Evolutionary conservation across 331 rosid species (phyloP), one percentile per base, ranked within the genome.

Genomic region (Saraca asoca): DNA sequence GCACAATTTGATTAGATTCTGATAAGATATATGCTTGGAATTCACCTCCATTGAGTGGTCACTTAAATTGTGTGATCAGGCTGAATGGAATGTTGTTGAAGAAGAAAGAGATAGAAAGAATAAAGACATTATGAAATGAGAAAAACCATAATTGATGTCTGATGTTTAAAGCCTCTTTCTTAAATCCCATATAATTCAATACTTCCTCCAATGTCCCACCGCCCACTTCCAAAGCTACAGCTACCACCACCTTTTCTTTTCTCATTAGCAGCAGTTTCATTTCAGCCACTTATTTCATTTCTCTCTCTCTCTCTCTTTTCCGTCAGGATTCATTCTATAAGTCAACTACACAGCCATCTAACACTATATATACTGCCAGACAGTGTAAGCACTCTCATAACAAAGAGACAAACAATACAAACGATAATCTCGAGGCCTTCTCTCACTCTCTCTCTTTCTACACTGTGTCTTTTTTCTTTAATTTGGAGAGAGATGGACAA

Each of bases 401-500:
- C 58, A 55, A 2, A 76, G 16, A 51, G 42, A 74, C 72, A 79
- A 58, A 49, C 57, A 31, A 71, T 59, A 54, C 5, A 53, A 52
- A 61, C 71, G 9, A n/a, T 72, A 64, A 50, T 62, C 65, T 72
- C 58, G 0, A 52, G 35, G 43, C 12, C 19, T 12, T 56, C 38
- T 54, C 17, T 57, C 66, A 29, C 58, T 54, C 34, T 18, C 31
- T 24, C 31, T 24, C 31, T 24, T 24, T 24, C 31, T 39, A 39
- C 11, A 7, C 37, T 11, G 7, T n/a, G 2, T n/a, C 7, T 16
- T 2, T 7, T 12, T 3, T 20, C 57, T 42, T 50, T 24, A 10
- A 10, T 43, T 43, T 70, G 20, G 16, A 35, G 69, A 51, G 69
- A 35, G 64, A 87, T 90, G 95, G 87, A 85, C 9, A 74, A 60